Evolutionary conservation across 768 basidiomycete genomes (phyloP), one percentile per base, ranked within the genome.

Genomic region (Gymnopilus dilepis): DNA sequence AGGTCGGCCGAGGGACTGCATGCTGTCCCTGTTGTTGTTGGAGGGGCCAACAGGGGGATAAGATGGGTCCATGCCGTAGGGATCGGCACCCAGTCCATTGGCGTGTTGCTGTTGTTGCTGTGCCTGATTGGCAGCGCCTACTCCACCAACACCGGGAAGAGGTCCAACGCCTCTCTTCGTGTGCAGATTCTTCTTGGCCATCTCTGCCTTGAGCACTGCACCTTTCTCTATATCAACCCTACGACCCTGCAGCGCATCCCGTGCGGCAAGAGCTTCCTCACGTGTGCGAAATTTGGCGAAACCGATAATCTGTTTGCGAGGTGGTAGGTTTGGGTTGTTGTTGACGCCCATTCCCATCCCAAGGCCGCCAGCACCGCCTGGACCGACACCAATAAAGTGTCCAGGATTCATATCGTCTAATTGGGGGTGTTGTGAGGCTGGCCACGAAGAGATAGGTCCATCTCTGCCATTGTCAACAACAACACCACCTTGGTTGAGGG

Each of bases 131-230:
- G 59, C 47, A 75, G 15, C 28, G 13, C 26, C 42, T 12, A 42
- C 12, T 17, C 51, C 43, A 26, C 51, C 56, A 34, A 28, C 75
- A 59, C 76, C 78, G 34, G 78, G 78, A 19, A 86, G 79, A 5
- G 86, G 86, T n/a, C 92, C 92, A 22, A 94, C 88, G 2, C 92
- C 92, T 38, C 94, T 82, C 79, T 97, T 97, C 19, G 95, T 97
- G 71, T 99, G 97, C 38, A 99, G 76, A 71, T 99, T 99, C 85
- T 99, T 99, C 86, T 99, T 99, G 19, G 97, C 97, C 96, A 99
- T 98, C 77, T 99, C 97, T 21, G 97, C 97, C 75, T 98, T 99
- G 38, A 99, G 75, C 2, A 95, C 90, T 0, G 93, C 88, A 13
- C 95, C 95, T 69, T 94, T 95, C 75, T 98, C 92, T 31, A 92